Evolutionary conservation across 371 early-diverging fungal species (phyloP), one percentile per base, ranked within the genome.

Genomic region (Mucor piriformis): DNA sequence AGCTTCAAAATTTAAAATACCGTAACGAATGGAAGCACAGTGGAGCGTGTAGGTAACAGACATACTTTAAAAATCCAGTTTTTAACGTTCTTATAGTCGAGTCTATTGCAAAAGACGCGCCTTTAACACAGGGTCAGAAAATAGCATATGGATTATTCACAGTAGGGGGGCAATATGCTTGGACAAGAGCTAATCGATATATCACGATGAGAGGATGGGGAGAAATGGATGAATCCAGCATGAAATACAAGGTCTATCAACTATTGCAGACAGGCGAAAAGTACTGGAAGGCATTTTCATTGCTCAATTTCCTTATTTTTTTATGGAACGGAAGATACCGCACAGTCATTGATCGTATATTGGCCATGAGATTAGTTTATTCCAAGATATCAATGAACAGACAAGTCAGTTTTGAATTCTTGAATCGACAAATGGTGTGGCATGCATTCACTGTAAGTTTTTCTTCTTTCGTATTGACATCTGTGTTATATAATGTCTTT

Each of bases 351-450:
- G 95, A 95, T 59, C 89, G 95, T 0, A 20, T 90, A 11, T 77
- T 96, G 38, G 81, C 85, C 0, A 87, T 95, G 91, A 81, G 93
- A 27, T 77, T 95, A 20, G 93, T 94, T 6, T 92, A 91, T 67
- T 83, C 84, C 12, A 84, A 88, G 43, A 87, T 89, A 40, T 88
- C 89, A 24, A 74, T 89, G 58, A 77, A 86, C 47, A 85, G 94
- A 44, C 84, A 86, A 62, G 88, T 95, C 46, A 92, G 91, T 66
- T 95, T 93, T 66, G 96, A 95, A 66, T 95, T 93, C 63, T 78
- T 96, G 69, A 96, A 96, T 68, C 82, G 96, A 32, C 94, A 96
- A 76, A 83, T 95, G 70, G 93, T 94, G 46, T 95, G 96, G 96
- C 90, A 93, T 32, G 93, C 95, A 44, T 94, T 96, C 63, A 94